Base-by-base conservation (phyloP, 768 basidiomycete species). In the Pisolithus sp. region DNA sequence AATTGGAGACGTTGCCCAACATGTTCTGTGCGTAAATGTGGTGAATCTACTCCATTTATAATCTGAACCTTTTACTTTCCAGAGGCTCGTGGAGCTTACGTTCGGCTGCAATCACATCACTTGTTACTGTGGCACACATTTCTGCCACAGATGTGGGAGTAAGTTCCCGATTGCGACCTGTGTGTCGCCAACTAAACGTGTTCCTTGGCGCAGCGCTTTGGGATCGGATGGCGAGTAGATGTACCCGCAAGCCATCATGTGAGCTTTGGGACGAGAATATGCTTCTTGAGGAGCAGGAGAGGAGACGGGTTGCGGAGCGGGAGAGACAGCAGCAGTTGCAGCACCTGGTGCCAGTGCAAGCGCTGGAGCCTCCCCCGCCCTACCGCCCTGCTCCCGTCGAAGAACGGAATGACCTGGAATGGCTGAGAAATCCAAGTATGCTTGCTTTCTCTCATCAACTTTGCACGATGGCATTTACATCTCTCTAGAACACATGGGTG, bases 141-240 rank as follows among this genome's bases (percentile, higher is more conserved):
- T 75, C 54, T 74, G 74, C 55, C 73, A 70, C 59, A 68, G 66
- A 55, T 72, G 71, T 48, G 71, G 69, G n/a, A 63, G 72, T 71
- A 39, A 48, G 69, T 60, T 2, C 18, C 23, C 34, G 18, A 10
- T 30, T 39, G 30, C 7, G 10, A 15, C 15, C 20, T 36, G n/a
- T 38, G n/a, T 21, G n/a, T 21, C 8, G 1, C 12, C 10, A 20
- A 21, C 9, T 18, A 24, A 10, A 30, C 30, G 17, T 39, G n/a
- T 30, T 26, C 8, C 20, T 17, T 36, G 30, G 12, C 3, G 39
- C 37, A 52, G 51, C 44, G 9, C 45, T 39, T 20, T 52, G 51
- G 51, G 44, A 52, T 51, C 53, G 48, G 57, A 53, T 59, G 9
- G 12, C 36, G 20, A 13, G 62, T 2, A 49, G 48, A 17, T 73